Evolutionary conservation across 2,329 filamentous ascomycete genomes (phyloP).

Genomic region (Fusarium illudens): DNA sequence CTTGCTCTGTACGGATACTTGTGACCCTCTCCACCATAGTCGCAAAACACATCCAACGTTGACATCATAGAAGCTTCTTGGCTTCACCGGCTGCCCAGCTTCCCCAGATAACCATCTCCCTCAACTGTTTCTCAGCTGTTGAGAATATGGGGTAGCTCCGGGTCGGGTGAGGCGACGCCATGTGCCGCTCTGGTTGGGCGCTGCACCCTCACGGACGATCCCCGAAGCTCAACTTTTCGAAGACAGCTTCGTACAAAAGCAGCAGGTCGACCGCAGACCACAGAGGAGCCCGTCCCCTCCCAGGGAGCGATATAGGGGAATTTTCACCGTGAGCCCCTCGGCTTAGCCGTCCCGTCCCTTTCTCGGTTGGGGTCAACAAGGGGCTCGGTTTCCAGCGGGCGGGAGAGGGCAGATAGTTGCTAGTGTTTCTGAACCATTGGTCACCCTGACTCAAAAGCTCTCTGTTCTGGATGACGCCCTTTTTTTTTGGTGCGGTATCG

Average conservation of each 20-base stretch:
- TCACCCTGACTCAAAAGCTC: conserved; percentile 35
- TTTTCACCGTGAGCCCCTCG: conserved; percentile 6
- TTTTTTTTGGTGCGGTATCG: conserved; percentile 29
- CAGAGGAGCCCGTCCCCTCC: not conserved
- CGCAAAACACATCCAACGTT: not conserved
- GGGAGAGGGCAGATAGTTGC: conserved; percentile 15
- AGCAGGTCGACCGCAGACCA: conserved; percentile 16
- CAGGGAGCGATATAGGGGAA: conserved; percentile 3
- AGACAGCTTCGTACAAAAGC: conserved; percentile 18
- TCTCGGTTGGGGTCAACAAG: conserved; percentile 33
- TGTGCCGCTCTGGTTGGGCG: conserved; percentile 3
- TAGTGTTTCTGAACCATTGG: conserved; percentile 32
- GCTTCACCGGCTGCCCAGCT: not conserved
- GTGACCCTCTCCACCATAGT: not conserved
- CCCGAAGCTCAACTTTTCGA: conserved; percentile 17
- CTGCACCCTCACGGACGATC: conserved; percentile 19
- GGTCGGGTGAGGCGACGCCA: conserved; percentile 3
- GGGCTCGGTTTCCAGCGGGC: conserved; percentile 33
- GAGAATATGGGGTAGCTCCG: not conserved
- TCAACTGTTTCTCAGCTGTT: conserved; percentile 2
- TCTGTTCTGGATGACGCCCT: conserved; percentile 36
- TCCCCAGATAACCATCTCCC: not conserved
- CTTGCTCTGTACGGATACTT: not conserved
- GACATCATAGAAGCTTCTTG: conserved; percentile 2
- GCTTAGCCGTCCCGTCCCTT: conserved; percentile 6